phyloP scores from a whole-genome alignment of 129 eudicot genomes.

The Ambrosia artemisiifolia region DNA sequence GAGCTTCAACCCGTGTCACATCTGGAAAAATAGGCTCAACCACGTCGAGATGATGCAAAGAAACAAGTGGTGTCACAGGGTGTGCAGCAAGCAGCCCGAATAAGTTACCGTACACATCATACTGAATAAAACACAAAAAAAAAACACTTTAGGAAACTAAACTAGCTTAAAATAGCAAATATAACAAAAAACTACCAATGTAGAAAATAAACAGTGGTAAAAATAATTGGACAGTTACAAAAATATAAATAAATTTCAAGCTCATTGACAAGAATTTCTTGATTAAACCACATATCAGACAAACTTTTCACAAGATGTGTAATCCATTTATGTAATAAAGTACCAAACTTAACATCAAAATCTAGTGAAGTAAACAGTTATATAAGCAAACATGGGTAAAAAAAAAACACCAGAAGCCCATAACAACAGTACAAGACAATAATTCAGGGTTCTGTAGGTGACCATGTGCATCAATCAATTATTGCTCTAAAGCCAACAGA shows the following conservation, averaged over 20 bases:
- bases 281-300: constrained; percentile 21
- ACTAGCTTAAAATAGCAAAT: background rate
- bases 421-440: constrained; percentile 20
- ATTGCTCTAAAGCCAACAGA: constrained; percentile 13
- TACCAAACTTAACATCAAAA: constrained; percentile 18
- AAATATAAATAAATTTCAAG: background rate
- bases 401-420: constrained; percentile 18
- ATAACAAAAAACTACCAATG: background rate
- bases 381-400: constrained; percentile 18
- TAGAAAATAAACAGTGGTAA: background rate
- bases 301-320: constrained; percentile 21
- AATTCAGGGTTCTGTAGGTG: constrained; percentile 14
- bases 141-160: background rate
- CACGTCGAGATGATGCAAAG: constrained; percentile 89
- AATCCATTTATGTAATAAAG: constrained; percentile 12
- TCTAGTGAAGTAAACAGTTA: constrained; percentile 11
- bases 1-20: constrained; percentile 76
- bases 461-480: constrained; percentile 32
- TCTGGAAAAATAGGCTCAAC: constrained; percentile 95
- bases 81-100: constrained; percentile 93
- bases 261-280: background rate
- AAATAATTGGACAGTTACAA: background rate
- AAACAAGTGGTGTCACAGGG: constrained; percentile 81
- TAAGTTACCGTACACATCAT: constrained; percentile 91
- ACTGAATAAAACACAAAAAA: constrained; percentile 44